Conservation (phyloP, 306 rosid genomes). For the Cucurbita argyrosperma region DNA sequence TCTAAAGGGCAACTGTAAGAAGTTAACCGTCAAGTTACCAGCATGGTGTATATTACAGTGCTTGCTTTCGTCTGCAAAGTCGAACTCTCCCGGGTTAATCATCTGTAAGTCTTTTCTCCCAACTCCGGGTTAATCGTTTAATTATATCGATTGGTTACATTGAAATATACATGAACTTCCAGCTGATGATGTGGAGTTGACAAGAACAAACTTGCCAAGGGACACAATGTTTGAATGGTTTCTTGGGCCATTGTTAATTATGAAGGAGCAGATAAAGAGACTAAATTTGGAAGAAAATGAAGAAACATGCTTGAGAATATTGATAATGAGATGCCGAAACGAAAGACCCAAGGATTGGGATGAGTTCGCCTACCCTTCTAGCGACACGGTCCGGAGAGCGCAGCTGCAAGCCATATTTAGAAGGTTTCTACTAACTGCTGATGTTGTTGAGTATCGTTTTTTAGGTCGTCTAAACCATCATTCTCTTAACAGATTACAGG, state of each 20-base stretch:
- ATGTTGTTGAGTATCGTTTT: background rate
- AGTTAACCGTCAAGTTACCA: conserved; percentile 44
- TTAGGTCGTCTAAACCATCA: background rate
- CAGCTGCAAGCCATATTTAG: conserved; percentile 68
- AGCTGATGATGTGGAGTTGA: conserved; percentile 63
- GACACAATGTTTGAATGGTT: conserved; percentile 70
- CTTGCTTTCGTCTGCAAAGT: conserved; percentile 62
- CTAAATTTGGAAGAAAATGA: conserved; percentile 34
- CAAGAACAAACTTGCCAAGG: conserved; percentile 43
- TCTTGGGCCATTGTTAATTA: conserved; percentile 55
- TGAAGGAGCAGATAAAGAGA: conserved; percentile 60
- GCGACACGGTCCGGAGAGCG: conserved; percentile 47
- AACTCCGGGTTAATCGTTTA: background rate
- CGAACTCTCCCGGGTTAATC: conserved; percentile 45
- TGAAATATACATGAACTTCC: conserved; percentile 9
- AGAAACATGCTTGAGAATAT: conserved; percentile 42
- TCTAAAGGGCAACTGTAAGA: conserved; percentile 41
- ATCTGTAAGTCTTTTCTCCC: conserved; percentile 31
- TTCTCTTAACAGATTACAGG: conserved; percentile 39
- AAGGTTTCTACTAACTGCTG: conserved; percentile 22
- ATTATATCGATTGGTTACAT: background rate
- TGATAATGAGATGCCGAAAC: conserved; percentile 43
- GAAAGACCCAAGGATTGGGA: conserved; percentile 71
- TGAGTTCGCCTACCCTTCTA: conserved; percentile 33
- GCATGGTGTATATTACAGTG: conserved; percentile 74